phyloP scores from a whole-genome alignment of 805 yeast genomes.

The Naumovozyma baii region DNA sequence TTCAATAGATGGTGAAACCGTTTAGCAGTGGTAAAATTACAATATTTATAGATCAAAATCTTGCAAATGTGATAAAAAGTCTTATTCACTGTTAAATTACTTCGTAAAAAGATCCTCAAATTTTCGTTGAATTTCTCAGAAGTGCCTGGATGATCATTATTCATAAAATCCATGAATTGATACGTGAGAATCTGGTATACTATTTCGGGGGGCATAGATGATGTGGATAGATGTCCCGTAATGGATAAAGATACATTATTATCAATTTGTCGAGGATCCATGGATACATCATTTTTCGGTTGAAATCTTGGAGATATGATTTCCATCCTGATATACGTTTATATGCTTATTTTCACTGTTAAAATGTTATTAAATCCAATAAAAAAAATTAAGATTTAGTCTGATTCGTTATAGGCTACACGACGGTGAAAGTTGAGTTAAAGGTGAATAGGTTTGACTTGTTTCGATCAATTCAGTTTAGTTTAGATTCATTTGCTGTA shows the following conservation, averaged over 20 bases:
- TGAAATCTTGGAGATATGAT: neutral
- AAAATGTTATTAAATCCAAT: neutral
- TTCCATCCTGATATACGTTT: no score
- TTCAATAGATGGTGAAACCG: conserved; percentile 63
- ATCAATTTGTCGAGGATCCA: neutral
- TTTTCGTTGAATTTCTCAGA: conserved; percentile 36
- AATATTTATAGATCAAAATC: conserved; percentile 54
- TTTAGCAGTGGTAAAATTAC: conserved; percentile 70
- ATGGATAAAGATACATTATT: neutral
- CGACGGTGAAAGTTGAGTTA: no score
- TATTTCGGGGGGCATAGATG: conserved; percentile 43
- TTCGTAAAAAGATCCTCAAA: conserved; percentile 41
- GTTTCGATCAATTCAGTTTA: no score
- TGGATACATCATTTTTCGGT: neutral
- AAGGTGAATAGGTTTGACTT: neutral
- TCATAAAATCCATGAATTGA: conserved; percentile 41
- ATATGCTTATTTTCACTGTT: no score
- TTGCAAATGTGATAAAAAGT: conserved; percentile 49
- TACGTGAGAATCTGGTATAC: conserved; percentile 45
- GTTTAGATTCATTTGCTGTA: no score
- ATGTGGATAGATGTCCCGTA: conserved; percentile 1
- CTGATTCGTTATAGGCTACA: no score
- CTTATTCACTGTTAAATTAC: conserved; percentile 46
- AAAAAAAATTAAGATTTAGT: no score
- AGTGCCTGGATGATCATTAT: conserved; percentile 42